Evolutionary conservation across 164 flowering plant species (phyloP), one percentile per base, ranked within the genome.

Genomic region (Kalanchoe fedtschenkoi): DNA sequence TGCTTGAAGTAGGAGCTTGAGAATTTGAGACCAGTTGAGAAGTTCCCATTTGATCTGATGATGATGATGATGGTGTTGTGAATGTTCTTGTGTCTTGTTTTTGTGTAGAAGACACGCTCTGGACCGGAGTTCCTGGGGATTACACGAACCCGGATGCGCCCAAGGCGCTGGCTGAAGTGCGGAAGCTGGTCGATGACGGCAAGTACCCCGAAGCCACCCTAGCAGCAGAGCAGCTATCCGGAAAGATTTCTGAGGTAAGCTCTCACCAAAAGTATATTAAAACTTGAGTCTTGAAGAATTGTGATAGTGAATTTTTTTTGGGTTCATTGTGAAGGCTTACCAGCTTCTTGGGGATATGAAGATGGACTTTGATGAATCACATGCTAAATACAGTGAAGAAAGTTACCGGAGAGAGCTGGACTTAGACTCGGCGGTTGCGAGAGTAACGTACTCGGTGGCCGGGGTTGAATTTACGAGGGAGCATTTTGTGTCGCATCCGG

Each of bases 101-200:
- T 29, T 26, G 33, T 64, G 71, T 32, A 85, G 91, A 85, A 66
- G 88, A 80, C 70, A 89, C 98, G 1, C 83, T 93, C 9, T 93
- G 98, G 98, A 93, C 98, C 22, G 96, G 98, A 58, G 73, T 38
- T 68, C 98, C 98, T 17, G 88, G 82, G 24, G 60, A 85, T 64
- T 93, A 88, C 58, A 78, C 89, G 4, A 70, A 85, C 61, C 83
- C 95, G 1, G 66, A 75, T 44, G 95, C 82, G 30, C 92, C 91
- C 7, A 71, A 70, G 53, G 87, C 82, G 24, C 65, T 92, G 37
- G 46, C 80, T n/a, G 71, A 75, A 70, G 96, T 89, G 55, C 78
- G 98, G 62, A 74, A 79, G 39, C 93, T 92, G 65, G 96, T 92
- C 59, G 82, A 86, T 65, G 66, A 70, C 34, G 88, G 83, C 4